Conservation (phyloP, 2,329 filamentous ascomycete species). For the Periconia sp. region DNA sequence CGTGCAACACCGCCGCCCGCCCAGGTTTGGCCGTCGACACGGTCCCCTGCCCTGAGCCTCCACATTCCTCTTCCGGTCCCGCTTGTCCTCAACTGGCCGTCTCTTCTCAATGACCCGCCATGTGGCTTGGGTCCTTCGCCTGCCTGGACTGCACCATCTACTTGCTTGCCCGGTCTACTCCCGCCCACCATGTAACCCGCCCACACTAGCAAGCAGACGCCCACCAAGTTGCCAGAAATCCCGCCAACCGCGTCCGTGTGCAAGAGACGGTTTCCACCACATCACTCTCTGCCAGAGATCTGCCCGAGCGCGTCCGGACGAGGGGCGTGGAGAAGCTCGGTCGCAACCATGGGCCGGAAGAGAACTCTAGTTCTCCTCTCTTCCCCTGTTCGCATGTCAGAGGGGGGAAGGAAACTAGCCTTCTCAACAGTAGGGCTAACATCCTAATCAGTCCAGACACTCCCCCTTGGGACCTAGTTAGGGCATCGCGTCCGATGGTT, state of each 20-base stretch:
- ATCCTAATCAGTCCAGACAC: too few relatives aligned
- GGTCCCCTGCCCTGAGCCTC: constrained; percentile 22
- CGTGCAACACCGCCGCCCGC: constrained; percentile 24
- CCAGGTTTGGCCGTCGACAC: constrained; percentile 14
- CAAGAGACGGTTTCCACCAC: constrained; percentile 7
- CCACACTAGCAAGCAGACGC: constrained; percentile 20
- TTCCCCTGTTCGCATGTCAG: too few relatives aligned
- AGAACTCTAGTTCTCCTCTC: too few relatives aligned
- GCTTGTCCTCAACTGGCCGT: constrained; percentile 23
- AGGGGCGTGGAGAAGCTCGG: constrained; percentile 37
- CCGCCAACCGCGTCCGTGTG: constrained; percentile 17
- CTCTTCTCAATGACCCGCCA: constrained; percentile 15
- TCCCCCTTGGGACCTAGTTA: too few relatives aligned
- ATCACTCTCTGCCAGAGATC: constrained; percentile 1
- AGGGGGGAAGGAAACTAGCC: too few relatives aligned
- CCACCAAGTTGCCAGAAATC: constrained; percentile 15
- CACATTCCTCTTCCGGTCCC: constrained; percentile 23
- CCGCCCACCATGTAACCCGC: constrained; percentile 30
- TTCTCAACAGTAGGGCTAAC: too few relatives aligned
- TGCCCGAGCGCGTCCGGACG: background rate
- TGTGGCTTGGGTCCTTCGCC: constrained; percentile 30
- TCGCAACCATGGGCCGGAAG: background rate
- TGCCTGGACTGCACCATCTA: constrained; percentile 16
- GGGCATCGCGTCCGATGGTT: too few relatives aligned
- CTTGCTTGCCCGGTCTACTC: constrained; percentile 24